Evolutionary conservation across 2,329 filamentous ascomycete genomes (phyloP), one percentile per base, ranked within the genome.

Genomic region (Ophiostoma tasmaniense): DNA sequence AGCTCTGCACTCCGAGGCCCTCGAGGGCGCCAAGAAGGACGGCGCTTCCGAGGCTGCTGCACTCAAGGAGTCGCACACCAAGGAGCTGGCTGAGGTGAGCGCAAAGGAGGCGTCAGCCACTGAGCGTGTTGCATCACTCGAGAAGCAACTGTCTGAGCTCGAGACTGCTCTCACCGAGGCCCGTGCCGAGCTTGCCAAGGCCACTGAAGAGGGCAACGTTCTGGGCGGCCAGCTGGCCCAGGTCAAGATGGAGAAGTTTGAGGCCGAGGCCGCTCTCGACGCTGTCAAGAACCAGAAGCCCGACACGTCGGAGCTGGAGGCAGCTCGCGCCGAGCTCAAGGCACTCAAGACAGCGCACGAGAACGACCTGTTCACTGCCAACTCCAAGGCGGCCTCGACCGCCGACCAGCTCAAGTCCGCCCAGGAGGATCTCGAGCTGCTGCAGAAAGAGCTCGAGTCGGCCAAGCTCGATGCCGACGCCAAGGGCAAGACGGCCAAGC

Each of bases 221-320:
- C 76, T 87, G 71, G 81, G 81, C 68, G 82, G 83, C 73, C 80
- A 84, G 73, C 82, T 88, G 59, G 85, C 84, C 1, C 80, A 83
- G 66, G 84, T 85, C 72, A 87, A 87, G 80, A 86, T 87, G 79
- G 83, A 83, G 68, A 85, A 85, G 71, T 83, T 85, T 70, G 84
- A 83, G 69, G 82, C 85, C 11, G 81, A 85, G 76, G 86, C 86
- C 25, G 86, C 87, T 66, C 80, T 89, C 20, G 87, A 89, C 71
- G 85, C 85, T 8, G 77, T 80, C 62, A 83, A 81, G 78, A 87
- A 80, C 74, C 81, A 80, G 73, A 87, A 83, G 76, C 79, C 83
- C 7, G 85, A 88, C 74, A 86, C 82, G 1, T 79, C 81, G 0
- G 86, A 82, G 74, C 76, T 79, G 1, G 85, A 89, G 73, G 80